Evolutionary conservation across 352 stramenopile species (phyloP), one percentile per base, ranked within the genome.

Genomic region (Pythium brassicae): DNA sequence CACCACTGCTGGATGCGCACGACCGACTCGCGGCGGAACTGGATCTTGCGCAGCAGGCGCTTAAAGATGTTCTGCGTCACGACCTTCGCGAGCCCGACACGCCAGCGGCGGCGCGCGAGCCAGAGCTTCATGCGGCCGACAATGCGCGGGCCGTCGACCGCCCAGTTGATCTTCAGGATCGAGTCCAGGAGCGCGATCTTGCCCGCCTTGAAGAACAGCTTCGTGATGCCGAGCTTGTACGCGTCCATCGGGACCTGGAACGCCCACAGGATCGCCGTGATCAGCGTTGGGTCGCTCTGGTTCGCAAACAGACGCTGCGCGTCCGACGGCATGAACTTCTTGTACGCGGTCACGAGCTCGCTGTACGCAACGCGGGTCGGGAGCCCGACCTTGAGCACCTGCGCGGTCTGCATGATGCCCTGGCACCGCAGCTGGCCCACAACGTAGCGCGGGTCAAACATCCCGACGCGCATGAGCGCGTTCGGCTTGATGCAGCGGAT

Each of bases 401-500:
- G 77, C n/a, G 78, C 86, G 1, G 86, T 96, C 59, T 92, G 81
- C 65, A 94, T 83, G 50, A 96, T 93, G 34, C 82, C 85, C 25
- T 92, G 73, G 68, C 80, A 90, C n/a, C 84, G 85, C 55, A 96
- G 63, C 61, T 96, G 86, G 11, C 74, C 80, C 4, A 90, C 79
- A 10, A 95, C 86, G 50, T 94, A 96, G 17, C 76, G 76, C 19
- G 66, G 74, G 46, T 94, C 80, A 60, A 91, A 95, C 45, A 74
- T 68, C 12, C 78, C 78, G 4, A 83, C 63, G 11, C 71, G 71
- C 85, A 94, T 95, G 20, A 80, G 56, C 6, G 76, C 67, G 61
- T 96, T 96, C 37, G 86, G 86, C 69, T 96, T 96, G 68, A 96
- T 93, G 56, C 86, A 96, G 19, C 85, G 81, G 39, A 96, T 90